Evolutionary conservation across 2,329 filamentous ascomycete genomes (phyloP), one percentile per base, ranked within the genome.

Genomic region (Plectosphaerella plurivora): DNA sequence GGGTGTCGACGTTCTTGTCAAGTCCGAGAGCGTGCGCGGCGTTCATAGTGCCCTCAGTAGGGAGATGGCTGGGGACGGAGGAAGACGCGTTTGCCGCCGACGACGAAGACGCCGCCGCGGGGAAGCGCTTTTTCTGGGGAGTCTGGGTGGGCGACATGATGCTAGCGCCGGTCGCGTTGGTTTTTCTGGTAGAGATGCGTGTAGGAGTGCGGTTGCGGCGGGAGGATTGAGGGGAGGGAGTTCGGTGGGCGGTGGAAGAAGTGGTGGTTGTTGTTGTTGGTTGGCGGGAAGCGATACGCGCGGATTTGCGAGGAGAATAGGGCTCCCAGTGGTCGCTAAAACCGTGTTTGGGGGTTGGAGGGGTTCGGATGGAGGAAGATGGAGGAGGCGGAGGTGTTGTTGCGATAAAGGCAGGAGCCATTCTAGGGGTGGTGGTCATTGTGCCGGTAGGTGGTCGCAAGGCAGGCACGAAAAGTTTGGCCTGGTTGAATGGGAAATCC

Each of bases 271-370:
- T 33, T 9, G 28, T 33, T 9, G 28, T 33, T 33, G 28, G 28
- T 33, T 76, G 75, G 61, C 84, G 79, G 42, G 76, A 75, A 52
- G 81, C 82, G 59, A 89, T 77, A 59, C 87, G 81, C 54, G 80
- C 78, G 4, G 84, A 88, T 62, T 88, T 87, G 66, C 87, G 81
- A 51, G 86, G 84, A 55, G 85, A 83, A 64, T 84, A 91, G 45
- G 88, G 88, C 63, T 89, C 81, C 76, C 86, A 91, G 57, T 76
- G 71, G 68, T 92, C 88, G 59, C 78, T 75, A 61, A 77, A 83
- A 37, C 87, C 88, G 63, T 84, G 79, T 54, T 79, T 80, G 47
- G 88, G 88, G 51, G 88, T 84, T 41, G 81, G 80, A 55, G 88
- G 88, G 47, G 86, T 89, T 65, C 75, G 82, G 56, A 88, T 70